These are phyloP conservation scores for Ceratocystis alfenasii DNA, from an alignment of 2,329 filamentous ascomycete genomes.

Conservation along the genomic window DNA sequence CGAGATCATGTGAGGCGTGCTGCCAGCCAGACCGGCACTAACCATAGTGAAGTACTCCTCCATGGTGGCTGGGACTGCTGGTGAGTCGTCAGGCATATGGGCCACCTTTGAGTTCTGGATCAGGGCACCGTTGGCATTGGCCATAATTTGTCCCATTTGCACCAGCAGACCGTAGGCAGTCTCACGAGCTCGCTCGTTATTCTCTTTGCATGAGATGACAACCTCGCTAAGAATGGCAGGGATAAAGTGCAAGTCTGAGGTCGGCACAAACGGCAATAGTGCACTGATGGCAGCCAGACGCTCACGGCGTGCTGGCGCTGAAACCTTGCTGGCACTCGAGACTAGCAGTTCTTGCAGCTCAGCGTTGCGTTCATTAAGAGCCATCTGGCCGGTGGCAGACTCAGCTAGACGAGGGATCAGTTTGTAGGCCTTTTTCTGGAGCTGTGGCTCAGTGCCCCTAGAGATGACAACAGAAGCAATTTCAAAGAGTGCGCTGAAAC, in stretches of 20 bases:
- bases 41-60: slow-evolving; percentile 99
- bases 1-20: slow-evolving; percentile 92
- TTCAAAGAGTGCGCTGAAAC: slow-evolving; percentile 72
- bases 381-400: slow-evolving; percentile 63
- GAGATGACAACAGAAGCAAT: slow-evolving; percentile 75
- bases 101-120: slow-evolving; percentile 81
- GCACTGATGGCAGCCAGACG: slow-evolving; percentile 71
- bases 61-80: slow-evolving; percentile 64
- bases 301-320: slow-evolving; percentile 74
- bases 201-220: slow-evolving; percentile 92
- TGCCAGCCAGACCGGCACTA: slow-evolving; percentile 82
- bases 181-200: slow-evolving; percentile 86
- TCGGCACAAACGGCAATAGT: slow-evolving; percentile 66
- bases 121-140: slow-evolving; percentile 49
- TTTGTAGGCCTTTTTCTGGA: slow-evolving; percentile 99
- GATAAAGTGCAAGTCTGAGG: slow-evolving; percentile 78
- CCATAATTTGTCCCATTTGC: slow-evolving; percentile 73
- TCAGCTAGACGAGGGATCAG: slow-evolving; percentile 81
- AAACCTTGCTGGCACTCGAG: slow-evolving; percentile 68
- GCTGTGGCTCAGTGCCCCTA: slow-evolving; percentile 71
- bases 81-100: slow-evolving; percentile 72
- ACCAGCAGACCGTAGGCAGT: slow-evolving; percentile 85
- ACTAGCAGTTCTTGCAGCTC: slow-evolving; percentile 78
- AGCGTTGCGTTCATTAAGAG: slow-evolving; percentile 59
- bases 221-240: slow-evolving; percentile 85